phyloP scores from a whole-genome alignment of 805 yeast species.

The Candida insectorum region DNA sequence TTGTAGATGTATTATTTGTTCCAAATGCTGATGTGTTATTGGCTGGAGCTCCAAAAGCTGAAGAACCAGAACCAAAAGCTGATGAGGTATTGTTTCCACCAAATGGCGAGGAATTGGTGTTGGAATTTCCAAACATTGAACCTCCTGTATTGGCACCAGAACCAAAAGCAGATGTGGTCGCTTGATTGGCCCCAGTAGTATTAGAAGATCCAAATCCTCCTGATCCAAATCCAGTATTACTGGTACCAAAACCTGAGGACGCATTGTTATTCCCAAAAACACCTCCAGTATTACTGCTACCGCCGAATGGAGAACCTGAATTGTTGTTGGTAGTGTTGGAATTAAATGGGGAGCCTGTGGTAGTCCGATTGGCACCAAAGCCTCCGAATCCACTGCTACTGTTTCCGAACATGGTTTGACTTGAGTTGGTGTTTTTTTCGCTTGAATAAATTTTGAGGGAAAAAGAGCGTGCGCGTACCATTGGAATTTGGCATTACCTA shows the following conservation, averaged over 20 bases:
- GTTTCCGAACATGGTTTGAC: constrained; percentile 50
- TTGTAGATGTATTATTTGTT: constrained; percentile 11
- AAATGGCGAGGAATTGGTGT: constrained; percentile 19
- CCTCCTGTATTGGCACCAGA: constrained; percentile 2
- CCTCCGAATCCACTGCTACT: constrained; percentile 54
- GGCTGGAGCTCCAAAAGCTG: constrained; percentile 19
- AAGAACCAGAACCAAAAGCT: constrained; percentile 14
- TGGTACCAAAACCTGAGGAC: constrained; percentile 5
- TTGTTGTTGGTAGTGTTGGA: constrained; percentile 18
- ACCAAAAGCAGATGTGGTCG: constrained; percentile 7
- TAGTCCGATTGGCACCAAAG: constrained; percentile 20
- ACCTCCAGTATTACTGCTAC: constrained; percentile 19
- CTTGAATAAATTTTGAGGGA: too few relatives aligned
- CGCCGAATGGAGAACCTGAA: constrained; percentile 29
- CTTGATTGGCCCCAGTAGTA: constrained; percentile 20
- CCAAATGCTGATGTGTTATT: constrained; percentile 9
- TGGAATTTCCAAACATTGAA: constrained; percentile 16
- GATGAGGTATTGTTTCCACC: constrained; percentile 9
- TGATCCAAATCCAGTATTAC: constrained; percentile 5
- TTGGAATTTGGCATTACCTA: too few relatives aligned
- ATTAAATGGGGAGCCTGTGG: constrained; percentile 36
- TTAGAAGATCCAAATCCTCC: constrained; percentile 7
- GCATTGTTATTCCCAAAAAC: constrained; percentile 20
- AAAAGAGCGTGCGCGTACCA: too few relatives aligned
- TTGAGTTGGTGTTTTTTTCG: too few relatives aligned